Percentiles rank a stretch among this genome's conserved stretches.
Conservation (phyloP, 441 rosid genomes). For the Croton setiger region DNA sequence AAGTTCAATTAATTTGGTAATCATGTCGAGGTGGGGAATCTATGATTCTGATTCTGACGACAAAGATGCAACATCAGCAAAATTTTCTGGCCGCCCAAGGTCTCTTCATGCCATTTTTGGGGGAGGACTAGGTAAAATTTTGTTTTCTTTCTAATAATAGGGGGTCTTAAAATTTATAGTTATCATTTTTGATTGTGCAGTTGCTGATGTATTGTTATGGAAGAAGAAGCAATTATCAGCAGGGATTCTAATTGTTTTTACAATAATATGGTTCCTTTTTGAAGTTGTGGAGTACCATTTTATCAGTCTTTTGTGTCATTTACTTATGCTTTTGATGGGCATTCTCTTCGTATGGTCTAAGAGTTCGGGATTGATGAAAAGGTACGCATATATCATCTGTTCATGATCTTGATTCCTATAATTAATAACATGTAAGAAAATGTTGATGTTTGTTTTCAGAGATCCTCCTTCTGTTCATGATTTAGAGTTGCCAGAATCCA, state of each 20-base stretch:
- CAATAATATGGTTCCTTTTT: slow-evolving; percentile 49
- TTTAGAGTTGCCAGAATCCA: slow-evolving; percentile 35
- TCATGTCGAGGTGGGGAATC: background rate
- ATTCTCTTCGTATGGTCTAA: slow-evolving; percentile 46
- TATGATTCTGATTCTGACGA: slow-evolving; percentile 18
- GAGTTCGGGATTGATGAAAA: slow-evolving; percentile 32
- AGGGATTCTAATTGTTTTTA: slow-evolving; percentile 34
- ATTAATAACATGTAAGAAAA: too few relatives aligned
- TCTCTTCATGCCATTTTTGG: slow-evolving; percentile 8
- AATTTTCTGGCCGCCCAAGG: background rate
- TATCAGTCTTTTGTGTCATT: slow-evolving; percentile 45
- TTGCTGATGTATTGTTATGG: slow-evolving; percentile 55
- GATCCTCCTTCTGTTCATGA: slow-evolving; percentile 38
- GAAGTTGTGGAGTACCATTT: slow-evolving; percentile 54
- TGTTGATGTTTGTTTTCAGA: slow-evolving; percentile 12
- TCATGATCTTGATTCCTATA: too few relatives aligned
- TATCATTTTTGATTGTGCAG: slow-evolving; percentile 26
- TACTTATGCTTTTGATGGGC: slow-evolving; percentile 31
- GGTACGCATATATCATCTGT: slow-evolving; percentile 19
- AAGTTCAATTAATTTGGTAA: background rate
- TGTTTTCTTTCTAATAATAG: too few relatives aligned
- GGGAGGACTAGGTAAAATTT: background rate
- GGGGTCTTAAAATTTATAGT: too few relatives aligned
- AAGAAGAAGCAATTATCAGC: slow-evolving; percentile 45
- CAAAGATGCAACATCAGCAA: background rate